Conservation (phyloP, 2,329 filamentous ascomycete genomes). For the Monosporascus sp. region DNA sequence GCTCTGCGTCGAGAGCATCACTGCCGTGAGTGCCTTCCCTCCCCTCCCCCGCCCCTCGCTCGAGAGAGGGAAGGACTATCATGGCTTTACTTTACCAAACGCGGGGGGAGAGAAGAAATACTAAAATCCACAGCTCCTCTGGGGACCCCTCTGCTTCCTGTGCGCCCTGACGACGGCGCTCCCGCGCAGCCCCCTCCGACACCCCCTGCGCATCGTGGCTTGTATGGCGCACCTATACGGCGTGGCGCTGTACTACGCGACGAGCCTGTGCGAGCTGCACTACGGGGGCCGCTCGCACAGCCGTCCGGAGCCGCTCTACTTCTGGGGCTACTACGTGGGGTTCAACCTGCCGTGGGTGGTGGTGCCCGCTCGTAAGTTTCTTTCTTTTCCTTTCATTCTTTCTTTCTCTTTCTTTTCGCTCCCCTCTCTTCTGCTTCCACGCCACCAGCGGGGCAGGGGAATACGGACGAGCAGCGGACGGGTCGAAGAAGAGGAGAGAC, state of each 20-base stretch:
- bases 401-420: background rate
- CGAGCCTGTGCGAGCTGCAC: slow-evolving; percentile 44
- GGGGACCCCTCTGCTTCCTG: slow-evolving; percentile 54
- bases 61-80: too few relatives aligned
- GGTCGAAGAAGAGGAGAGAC: background rate
- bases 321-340: slow-evolving; percentile 58
- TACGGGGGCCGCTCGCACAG: slow-evolving; percentile 44
- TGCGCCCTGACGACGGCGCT: slow-evolving; percentile 38
- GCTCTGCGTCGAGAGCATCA: slow-evolving; percentile 81
- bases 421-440: background rate
- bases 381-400: background rate
- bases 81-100: too few relatives aligned
- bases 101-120: background rate
- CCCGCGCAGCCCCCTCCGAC: slow-evolving; percentile 38
- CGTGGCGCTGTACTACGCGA: slow-evolving; percentile 57
- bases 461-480: background rate
- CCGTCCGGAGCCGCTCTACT: slow-evolving; percentile 56
- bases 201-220: slow-evolving; percentile 46
- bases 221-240: slow-evolving; percentile 55
- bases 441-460: background rate
- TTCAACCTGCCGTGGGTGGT: slow-evolving; percentile 58
- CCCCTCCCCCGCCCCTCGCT: background rate
- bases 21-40: slow-evolving; percentile 61
- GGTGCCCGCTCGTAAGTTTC: slow-evolving; percentile 47
- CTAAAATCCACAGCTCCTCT: slow-evolving; percentile 37